phyloP scores from a whole-genome alignment of 169 alveolate genomes.

The Babesia bigemina region DNA sequence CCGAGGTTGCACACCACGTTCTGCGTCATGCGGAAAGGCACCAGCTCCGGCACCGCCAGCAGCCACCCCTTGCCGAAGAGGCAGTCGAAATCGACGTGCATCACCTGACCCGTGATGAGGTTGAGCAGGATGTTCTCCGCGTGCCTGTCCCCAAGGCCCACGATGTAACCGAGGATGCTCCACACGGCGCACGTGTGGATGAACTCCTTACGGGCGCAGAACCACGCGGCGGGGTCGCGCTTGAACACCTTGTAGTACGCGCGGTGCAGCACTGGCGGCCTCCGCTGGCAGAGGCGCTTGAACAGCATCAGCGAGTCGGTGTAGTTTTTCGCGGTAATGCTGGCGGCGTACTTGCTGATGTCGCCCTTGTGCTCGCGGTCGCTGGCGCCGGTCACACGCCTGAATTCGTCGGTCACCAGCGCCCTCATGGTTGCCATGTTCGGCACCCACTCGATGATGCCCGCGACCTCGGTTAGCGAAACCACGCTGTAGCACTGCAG shows the following conservation, averaged over 20 bases:
- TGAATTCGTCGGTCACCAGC: conserved; percentile 77
- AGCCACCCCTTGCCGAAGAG: conserved; percentile 95
- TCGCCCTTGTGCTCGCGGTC: conserved; percentile 66
- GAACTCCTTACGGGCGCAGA: conserved; percentile 38
- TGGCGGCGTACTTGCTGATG: conserved; percentile 15
- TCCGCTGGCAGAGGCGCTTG: conserved; percentile 15
- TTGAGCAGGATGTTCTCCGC: conserved; percentile 94
- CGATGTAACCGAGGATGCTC: conserved; percentile 95
- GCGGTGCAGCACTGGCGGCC: conserved; percentile 74
- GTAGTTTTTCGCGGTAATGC: conserved; percentile 35
- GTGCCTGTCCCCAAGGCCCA: conserved; percentile 98
- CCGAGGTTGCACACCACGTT: conserved; percentile 95
- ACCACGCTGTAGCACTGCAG: conserved; percentile 82
- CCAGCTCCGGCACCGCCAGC: conserved; percentile 95
- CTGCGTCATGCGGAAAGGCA: conserved; percentile 96
- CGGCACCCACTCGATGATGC: conserved; percentile 93
- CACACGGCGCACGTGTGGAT: conserved; percentile 85
- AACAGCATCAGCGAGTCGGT: conserved; percentile 67
- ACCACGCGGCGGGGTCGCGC: conserved; percentile 52
- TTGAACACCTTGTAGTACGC: conserved; percentile 34
- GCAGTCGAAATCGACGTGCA: conserved; percentile 98
- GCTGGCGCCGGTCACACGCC: conserved; percentile 71
- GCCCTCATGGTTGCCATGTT: conserved; percentile 80
- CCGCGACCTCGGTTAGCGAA: conserved; percentile 90
- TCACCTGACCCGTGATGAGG: conserved; percentile 87